Evolutionary conservation across 2,329 filamentous ascomycete genomes (phyloP).

Genomic region (Pseudohalonectria lignicola): DNA sequence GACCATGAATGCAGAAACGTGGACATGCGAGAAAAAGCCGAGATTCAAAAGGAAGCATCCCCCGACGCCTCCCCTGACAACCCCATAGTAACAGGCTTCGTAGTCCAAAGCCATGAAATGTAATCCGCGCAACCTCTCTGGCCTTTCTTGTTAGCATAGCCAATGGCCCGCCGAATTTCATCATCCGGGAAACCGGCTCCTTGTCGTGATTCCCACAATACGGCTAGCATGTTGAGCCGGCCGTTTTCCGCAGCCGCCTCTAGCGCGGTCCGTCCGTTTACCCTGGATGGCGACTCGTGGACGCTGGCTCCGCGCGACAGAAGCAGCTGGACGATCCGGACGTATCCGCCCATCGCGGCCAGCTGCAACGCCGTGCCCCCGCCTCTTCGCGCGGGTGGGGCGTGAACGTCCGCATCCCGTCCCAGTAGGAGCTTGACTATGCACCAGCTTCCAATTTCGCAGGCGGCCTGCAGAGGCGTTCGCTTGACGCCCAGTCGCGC

Average conservation of each 20-base stretch:
- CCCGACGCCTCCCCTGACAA: neutral
- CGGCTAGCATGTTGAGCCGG: neutral
- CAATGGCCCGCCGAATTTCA: neutral
- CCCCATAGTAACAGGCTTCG: neutral
- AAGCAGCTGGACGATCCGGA: neutral
- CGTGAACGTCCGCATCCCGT: neutral
- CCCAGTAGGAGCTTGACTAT: neutral
- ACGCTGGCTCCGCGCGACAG: neutral
- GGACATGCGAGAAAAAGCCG: neutral
- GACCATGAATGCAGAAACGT: neutral
- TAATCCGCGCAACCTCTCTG: constrained; percentile 1
- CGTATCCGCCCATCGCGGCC: neutral
- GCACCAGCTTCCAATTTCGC: neutral
- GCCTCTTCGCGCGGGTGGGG: neutral
- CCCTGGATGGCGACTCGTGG: neutral
- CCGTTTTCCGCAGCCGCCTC: constrained; percentile 1
- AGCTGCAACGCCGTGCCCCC: neutral
- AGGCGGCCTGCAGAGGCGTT: neutral
- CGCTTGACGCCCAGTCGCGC: neutral
- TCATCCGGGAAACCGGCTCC: neutral
- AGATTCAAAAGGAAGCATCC: neutral
- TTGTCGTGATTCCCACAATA: neutral
- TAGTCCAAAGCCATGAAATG: neutral
- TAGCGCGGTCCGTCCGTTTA: neutral
- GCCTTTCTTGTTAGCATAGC: neutral